Conservation (phyloP, 176 grass and related monocot genomes). For the Triticum aestivum region DNA sequence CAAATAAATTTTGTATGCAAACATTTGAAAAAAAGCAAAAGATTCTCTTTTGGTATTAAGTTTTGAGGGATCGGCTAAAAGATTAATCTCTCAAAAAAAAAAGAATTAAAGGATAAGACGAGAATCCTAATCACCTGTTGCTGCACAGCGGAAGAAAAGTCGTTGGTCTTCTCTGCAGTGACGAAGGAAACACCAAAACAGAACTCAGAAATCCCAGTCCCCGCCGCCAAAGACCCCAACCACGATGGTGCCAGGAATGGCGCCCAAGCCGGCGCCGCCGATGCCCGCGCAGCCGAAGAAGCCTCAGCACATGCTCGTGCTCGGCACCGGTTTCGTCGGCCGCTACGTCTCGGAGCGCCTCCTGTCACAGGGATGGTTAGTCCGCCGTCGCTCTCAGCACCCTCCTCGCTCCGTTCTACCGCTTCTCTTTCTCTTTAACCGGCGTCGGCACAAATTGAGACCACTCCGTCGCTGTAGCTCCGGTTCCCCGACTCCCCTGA, state of each 20-base stretch:
- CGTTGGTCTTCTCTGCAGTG: too few species aligned
- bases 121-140: too few species aligned
- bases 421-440: background rate
- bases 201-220: background rate
- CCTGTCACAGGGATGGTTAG: slow-evolving; percentile 56
- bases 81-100: too few species aligned
- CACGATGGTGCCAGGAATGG: slow-evolving; percentile 16
- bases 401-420: background rate
- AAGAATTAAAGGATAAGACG: too few species aligned
- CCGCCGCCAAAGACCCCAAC: background rate
- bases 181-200: too few species aligned
- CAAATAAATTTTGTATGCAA: too few species aligned
- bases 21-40: too few species aligned
- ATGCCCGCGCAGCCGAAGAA: slow-evolving; percentile 21
- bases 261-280: background rate
- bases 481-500: background rate
- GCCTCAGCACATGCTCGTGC: slow-evolving; percentile 46
- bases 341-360: slow-evolving; percentile 59
- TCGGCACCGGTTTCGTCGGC: slow-evolving; percentile 78
- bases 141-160: too few species aligned
- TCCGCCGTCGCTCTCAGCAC: background rate
- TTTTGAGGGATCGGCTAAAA: too few species aligned
- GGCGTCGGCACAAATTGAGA: background rate
- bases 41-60: too few species aligned
- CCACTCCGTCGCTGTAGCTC: background rate